A percentile compares a stretch with the other conserved stretches of the same genome.
These are phyloP conservation scores for Eucalyptus curtisii DNA, from an alignment of 345 rosid species.

Conservation along the genomic window DNA sequence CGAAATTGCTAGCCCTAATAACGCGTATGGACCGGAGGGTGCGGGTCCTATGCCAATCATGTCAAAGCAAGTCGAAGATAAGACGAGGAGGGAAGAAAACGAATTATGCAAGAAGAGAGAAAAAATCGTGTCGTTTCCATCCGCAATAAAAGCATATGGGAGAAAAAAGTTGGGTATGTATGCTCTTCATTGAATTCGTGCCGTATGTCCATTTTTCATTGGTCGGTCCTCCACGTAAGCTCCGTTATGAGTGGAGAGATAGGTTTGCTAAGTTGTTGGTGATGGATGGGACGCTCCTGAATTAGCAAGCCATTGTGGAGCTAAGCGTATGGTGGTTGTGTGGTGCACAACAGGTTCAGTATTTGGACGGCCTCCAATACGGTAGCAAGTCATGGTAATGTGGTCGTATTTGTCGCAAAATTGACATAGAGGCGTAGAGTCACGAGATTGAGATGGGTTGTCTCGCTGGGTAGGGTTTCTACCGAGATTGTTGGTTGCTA, in stretches of 20 bases:
- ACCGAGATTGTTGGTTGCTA: neutral
- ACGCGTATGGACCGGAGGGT: neutral
- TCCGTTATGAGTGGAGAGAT: neutral
- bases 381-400: neutral
- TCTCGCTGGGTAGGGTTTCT: too few species aligned
- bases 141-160: neutral
- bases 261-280: neutral
- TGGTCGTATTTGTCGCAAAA: neutral
- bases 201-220: neutral
- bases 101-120: neutral
- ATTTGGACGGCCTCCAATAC: neutral
- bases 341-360: neutral
- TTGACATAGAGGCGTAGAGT: neutral
- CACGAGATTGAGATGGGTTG: neutral
- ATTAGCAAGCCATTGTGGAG: neutral
- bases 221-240: neutral
- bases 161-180: neutral
- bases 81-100: neutral
- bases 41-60: neutral
- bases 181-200: neutral
- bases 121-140: neutral
- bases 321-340: neutral
- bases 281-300: neutral
- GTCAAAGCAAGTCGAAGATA: neutral
- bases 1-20: neutral